Percentiles rank a stretch among this genome's conserved stretches.
These are phyloP conservation scores for Rhodotorula sphaerocarpa DNA, from an alignment of 768 basidiomycete genomes.

Conservation along the genomic window DNA sequence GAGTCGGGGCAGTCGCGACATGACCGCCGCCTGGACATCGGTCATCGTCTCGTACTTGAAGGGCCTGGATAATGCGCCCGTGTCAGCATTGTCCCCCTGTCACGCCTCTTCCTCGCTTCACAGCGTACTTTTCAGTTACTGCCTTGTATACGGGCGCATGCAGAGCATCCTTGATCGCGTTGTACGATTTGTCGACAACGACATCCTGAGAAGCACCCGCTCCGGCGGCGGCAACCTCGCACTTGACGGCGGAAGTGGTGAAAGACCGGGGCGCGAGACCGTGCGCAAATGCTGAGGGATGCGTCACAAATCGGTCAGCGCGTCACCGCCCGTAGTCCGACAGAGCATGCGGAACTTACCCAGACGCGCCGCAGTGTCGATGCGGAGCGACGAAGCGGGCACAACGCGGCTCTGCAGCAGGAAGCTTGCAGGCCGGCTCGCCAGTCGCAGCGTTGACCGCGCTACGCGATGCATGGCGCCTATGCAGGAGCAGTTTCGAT, in stretches of 20 bases:
- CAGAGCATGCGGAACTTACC: too few species aligned
- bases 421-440: not conserved
- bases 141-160: slow-evolving; percentile 36
- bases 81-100: too few species aligned
- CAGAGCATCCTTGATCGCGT: slow-evolving; percentile 26
- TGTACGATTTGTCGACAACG: slow-evolving; percentile 4
- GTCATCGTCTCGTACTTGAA: slow-evolving; percentile 68
- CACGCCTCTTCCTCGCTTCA: not conserved
- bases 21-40: slow-evolving; percentile 69
- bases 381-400: not conserved
- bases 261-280: too few species aligned
- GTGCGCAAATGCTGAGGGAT: too few species aligned
- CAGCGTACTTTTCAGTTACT: slow-evolving; percentile 32
- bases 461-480: slow-evolving; percentile 15
- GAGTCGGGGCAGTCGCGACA: slow-evolving; percentile 65
- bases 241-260: too few species aligned
- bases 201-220: too few species aligned
- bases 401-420: not conserved
- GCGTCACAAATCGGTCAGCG: too few species aligned
- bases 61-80: too few species aligned
- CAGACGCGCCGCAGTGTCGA: too few species aligned
- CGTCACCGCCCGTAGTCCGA: too few species aligned
- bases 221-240: too few species aligned
- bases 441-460: not conserved
- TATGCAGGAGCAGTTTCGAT: too few species aligned